Evolutionary conservation across 176 grass and related monocot genomes (phyloP), one percentile per base, ranked within the genome.

Genomic region (Cenchrus purpureus): DNA sequence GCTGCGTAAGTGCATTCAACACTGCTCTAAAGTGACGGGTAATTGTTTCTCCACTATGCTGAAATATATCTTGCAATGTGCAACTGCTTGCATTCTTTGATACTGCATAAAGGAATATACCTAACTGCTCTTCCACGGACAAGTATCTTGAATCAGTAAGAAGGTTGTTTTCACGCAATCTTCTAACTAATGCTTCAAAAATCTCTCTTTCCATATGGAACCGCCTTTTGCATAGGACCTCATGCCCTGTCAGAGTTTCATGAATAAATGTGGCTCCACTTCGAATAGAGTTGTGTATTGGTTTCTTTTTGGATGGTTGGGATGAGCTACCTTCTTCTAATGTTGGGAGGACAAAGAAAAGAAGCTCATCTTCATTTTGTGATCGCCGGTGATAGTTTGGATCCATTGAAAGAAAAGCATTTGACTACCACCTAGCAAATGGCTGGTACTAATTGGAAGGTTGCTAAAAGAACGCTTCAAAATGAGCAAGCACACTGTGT

Each of bases 1-100:
- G 79, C 22, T 54, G 50, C 28, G 65, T 81, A 81, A 81, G 66
- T 34, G 78, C 50, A 64, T 86, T 15, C 13, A 86, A 28, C 55
- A 73, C 45, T 0, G 1, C 25, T 43, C 17, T 11, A 10, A 86
- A 86, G 20, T 79, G 76, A 9, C 40, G 51, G 34, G 19, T 67
- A 19, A 86, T 61, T 72, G n/a, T 79, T 61, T 86, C 66, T 63
- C 53, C 84, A 43, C 44, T 72, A 17, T 86, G 76, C 17, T 79
- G 10, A 40, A 86, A 73, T 63, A 3, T 2, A 15, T 79, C 66
- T 72, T 85, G 63, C 22, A 85, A 53, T 29, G 31, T 72, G 22
- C 22, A 25, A 25, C 4, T 86, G 31, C 22, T 45, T 82, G 51
- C 79, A 45, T 82, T 82, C 8, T 82, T 60, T 48, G 53, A 82